Conservation (phyloP, 371 early-diverging fungal genomes). For the Conidiobolus incongruus region DNA sequence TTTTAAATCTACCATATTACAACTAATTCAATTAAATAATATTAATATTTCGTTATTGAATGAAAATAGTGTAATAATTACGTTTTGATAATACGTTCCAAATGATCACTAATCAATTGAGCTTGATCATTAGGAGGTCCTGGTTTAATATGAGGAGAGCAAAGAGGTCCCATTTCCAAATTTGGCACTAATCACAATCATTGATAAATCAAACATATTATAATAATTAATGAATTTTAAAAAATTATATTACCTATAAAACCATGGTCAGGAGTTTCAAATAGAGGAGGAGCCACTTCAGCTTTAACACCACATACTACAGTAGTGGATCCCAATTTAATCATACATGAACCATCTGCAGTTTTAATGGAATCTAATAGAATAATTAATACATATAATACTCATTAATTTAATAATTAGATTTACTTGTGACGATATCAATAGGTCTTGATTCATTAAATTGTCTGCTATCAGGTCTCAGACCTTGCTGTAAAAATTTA, state of each 20-base stretch:
- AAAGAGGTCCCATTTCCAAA: conserved; percentile 71
- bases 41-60: neutral
- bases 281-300: conserved; percentile 69
- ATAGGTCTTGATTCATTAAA: conserved; percentile 34
- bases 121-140: conserved; percentile 77
- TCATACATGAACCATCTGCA: conserved; percentile 69
- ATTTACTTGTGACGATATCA: conserved; percentile 14
- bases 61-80: neutral
- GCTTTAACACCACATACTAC: conserved; percentile 87
- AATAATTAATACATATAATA: too few relatives aligned
- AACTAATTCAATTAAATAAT: conserved; percentile 9
- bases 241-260: conserved; percentile 36
- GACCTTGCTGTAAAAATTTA: conserved; percentile 47
- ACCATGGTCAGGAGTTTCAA: conserved; percentile 41
- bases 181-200: conserved; percentile 42
- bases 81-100: conserved; percentile 12
- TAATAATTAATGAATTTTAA: neutral
- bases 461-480: conserved; percentile 66
- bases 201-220: neutral
- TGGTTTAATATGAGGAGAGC: conserved; percentile 55
- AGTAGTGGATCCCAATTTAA: conserved; percentile 70
- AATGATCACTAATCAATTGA: conserved; percentile 57
- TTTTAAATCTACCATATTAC: conserved; percentile 35
- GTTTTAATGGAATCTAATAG: conserved; percentile 46
- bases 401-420: too few relatives aligned